Conservation (phyloP, 1,284 basidiomycete species). For the Irpex lacteus region DNA sequence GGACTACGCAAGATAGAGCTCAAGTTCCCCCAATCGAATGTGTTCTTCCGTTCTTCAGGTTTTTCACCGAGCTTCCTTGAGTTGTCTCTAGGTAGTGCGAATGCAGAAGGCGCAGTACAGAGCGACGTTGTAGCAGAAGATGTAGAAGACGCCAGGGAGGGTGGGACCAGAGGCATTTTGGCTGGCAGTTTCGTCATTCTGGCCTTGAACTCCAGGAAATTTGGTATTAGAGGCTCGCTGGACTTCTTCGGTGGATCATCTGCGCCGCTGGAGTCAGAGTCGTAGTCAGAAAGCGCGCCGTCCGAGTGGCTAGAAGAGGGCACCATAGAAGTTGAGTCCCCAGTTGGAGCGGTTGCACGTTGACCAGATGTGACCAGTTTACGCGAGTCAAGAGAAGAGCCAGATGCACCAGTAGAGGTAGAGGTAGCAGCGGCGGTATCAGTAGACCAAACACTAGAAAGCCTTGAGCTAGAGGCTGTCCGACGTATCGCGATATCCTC, state of each 20-base stretch:
- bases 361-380: background rate
- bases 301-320: too few relatives aligned
- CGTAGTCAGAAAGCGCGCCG: background rate
- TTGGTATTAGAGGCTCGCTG: background rate
- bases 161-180: too few relatives aligned
- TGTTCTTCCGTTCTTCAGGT: too few relatives aligned
- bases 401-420: conserved; percentile 1
- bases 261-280: background rate
- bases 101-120: too few relatives aligned
- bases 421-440: conserved; percentile 15
- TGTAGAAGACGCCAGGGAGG: too few relatives aligned
- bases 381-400: background rate
- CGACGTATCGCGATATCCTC: background rate
- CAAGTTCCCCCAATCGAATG: too few relatives aligned
- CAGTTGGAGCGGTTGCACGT: background rate
- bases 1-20: too few relatives aligned
- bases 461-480: background rate
- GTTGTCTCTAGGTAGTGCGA: too few relatives aligned
- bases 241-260: background rate
- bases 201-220: background rate
- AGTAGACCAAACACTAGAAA: background rate
- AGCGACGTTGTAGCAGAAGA: too few relatives aligned
- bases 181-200: background rate
- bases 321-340: too few relatives aligned
- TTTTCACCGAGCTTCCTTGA: too few relatives aligned